Percentiles rank a stretch among this genome's conserved stretches.
Evolutionary conservation across 176 grass and related monocot genomes (phyloP).

Genomic region (maize (Zea mays)): DNA sequence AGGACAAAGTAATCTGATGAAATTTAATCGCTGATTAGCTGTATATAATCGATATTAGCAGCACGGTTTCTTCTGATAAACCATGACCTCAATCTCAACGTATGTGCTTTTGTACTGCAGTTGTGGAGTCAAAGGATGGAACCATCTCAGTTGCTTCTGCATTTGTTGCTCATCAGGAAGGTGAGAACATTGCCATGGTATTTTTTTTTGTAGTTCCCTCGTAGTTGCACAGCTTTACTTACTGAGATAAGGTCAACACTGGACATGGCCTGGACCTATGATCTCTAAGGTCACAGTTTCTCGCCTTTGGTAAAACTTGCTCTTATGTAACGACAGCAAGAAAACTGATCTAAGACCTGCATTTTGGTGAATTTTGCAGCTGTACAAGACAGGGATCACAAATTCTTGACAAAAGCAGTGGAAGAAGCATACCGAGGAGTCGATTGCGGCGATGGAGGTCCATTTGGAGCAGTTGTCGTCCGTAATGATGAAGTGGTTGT

Average conservation of each 20-base stretch:
- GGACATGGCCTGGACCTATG: not conserved
- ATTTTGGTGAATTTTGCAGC: constrained; percentile 42
- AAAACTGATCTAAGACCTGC: not conserved
- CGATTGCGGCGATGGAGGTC: constrained; percentile 76
- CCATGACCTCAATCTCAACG: not conserved
- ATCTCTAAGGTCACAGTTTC: not conserved
- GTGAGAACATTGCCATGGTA: constrained; percentile 15
- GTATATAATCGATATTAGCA: not conserved
- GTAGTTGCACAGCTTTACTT: not conserved
- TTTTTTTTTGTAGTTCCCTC: not conserved
- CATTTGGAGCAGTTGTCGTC: constrained; percentile 85
- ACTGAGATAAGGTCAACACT: not conserved
- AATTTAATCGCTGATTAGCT: not conserved
- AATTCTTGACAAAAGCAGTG: constrained; percentile 83
- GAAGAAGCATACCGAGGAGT: constrained; percentile 83
- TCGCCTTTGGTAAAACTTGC: not conserved
- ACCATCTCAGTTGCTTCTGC: constrained; percentile 91
- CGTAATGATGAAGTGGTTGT: constrained; percentile 71
- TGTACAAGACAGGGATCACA: constrained; percentile 75
- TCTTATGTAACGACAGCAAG: not conserved
- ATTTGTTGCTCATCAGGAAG: constrained; percentile 81
- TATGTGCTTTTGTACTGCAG: constrained; percentile 29
- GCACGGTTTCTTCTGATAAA: not conserved
- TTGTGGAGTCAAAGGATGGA: constrained; percentile 71
- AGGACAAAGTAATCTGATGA: not conserved